A percentile compares a stretch with the other conserved stretches of the same genome.
These are phyloP conservation scores for Marasmius tenuissimus DNA, from an alignment of 1,284 basidiomycete genomes.

Conservation along the genomic window DNA sequence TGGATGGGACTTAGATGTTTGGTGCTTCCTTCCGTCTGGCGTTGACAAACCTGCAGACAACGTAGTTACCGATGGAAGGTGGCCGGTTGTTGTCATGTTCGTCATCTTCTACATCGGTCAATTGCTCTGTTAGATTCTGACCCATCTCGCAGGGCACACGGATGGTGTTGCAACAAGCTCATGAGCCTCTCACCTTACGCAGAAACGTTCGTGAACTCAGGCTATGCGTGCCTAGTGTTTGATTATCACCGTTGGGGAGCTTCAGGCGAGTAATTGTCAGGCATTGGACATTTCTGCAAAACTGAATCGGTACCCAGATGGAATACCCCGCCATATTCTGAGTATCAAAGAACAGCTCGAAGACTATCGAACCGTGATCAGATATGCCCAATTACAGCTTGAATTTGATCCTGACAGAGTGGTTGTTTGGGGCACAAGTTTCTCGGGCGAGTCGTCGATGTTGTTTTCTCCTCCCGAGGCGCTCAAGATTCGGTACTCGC, in stretches of 20 bases:
- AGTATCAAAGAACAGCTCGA: slow-evolving; percentile 35
- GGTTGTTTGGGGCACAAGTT: too few species aligned
- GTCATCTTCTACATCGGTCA: slow-evolving; percentile 1
- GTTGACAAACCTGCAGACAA: too few species aligned
- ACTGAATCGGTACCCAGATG: slow-evolving; percentile 23
- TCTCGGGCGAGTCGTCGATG: slow-evolving; percentile 32
- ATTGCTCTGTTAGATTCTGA: neutral
- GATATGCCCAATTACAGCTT: slow-evolving; percentile 15
- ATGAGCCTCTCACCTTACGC: slow-evolving; percentile 33
- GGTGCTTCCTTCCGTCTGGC: slow-evolving; percentile 29
- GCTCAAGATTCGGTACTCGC: slow-evolving; percentile 2
- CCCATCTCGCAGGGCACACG: slow-evolving; percentile 31
- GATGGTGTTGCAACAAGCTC: slow-evolving; percentile 31
- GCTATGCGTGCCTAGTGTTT: slow-evolving; percentile 37
- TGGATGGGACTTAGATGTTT: slow-evolving; percentile 36
- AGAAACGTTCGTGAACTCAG: slow-evolving; percentile 28
- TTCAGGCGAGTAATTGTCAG: slow-evolving; percentile 26
- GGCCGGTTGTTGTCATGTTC: slow-evolving; percentile 37
- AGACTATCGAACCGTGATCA: slow-evolving; percentile 38
- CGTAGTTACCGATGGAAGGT: slow-evolving; percentile 7
- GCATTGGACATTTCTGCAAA: neutral
- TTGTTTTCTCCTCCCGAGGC: slow-evolving; percentile 34
- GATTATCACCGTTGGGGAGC: slow-evolving; percentile 40
- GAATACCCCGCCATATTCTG: slow-evolving; percentile 30
- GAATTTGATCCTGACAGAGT: too few species aligned